Evolutionary conservation across 768 basidiomycete species (phyloP), one percentile per base, ranked within the genome.

Genomic region (Russula ochroleuca): DNA sequence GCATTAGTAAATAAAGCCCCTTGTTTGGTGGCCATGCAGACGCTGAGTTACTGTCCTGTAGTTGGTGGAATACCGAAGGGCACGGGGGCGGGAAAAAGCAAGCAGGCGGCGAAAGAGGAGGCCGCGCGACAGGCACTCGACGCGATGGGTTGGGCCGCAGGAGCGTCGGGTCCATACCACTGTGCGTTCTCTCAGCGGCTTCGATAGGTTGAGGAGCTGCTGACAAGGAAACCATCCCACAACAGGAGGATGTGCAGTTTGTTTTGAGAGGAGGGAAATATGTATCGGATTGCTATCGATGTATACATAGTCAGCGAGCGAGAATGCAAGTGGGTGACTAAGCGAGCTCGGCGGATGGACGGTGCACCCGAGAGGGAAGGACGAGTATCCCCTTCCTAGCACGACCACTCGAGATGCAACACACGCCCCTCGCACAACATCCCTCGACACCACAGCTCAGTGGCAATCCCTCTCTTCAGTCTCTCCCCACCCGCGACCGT

Each of bases 51-150:
- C 35, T 47, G 11, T 11, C 50, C 35, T 47, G 37, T 61, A 90
- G 90, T 88, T 56, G 86, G 90, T 68, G 87, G 86, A 2, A 83
- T 88, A 62, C 76, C 77, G 69, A 88, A 84, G 69, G 89, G 89
- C 13, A 73, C 77, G 54, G 90, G 89, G 2, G 73, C 71, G n/a
- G 87, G 87, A 33, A 76, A 78, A 57, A 87, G 78, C 72, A 91
- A 91, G 73, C 88, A 91, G 70, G 74, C 82, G 2, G 89, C 89
- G 8, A 91, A 90, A 72, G 89, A 91, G 69, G 85, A 86, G 61
- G 89, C 89, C 0, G 88, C 89, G 19, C 79, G 82, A 62, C 77
- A 83, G 68, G 89, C 89, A 10, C 89, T 83, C 74, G 82, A 83
- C 69, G 80, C 81, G 10, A 85, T 91, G 87, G 88, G 89, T 38